Conservation (phyloP, 176 grass and related monocot species). For the Oryza glaberrima region DNA sequence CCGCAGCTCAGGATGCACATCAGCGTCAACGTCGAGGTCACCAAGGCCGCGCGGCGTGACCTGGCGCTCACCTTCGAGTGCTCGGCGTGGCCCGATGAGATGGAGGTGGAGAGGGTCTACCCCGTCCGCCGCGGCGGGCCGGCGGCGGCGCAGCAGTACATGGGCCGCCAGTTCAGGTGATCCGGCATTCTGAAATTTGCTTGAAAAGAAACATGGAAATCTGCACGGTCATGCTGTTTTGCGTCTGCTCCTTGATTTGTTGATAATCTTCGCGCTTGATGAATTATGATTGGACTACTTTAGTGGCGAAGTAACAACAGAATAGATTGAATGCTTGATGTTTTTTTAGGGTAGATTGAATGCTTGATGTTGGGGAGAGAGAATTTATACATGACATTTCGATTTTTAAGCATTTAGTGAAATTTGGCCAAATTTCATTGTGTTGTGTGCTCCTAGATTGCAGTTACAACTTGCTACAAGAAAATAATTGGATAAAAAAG, state of each 20-base stretch:
- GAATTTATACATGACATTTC: not conserved
- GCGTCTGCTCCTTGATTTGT: not conserved
- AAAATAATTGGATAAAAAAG: not conserved
- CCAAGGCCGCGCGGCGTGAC: slow-evolving; percentile 45
- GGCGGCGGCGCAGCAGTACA: slow-evolving; percentile 48
- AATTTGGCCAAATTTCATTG: not conserved
- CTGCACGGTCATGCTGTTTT: not conserved
- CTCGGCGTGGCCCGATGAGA: slow-evolving; percentile 79
- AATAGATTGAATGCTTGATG: not conserved
- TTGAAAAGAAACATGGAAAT: not conserved
- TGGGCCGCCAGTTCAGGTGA: slow-evolving; percentile 72
- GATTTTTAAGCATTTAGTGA: not conserved
- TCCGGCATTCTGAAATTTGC: slow-evolving; percentile 19
- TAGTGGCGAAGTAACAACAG: not conserved
- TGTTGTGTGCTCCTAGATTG: not conserved
- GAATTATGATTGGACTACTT: not conserved
- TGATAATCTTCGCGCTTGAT: not conserved
- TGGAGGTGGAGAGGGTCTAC: slow-evolving; percentile 73
- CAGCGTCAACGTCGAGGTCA: slow-evolving; percentile 68
- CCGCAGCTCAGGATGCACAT: slow-evolving; percentile 59
- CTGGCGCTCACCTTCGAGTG: slow-evolving; percentile 60
- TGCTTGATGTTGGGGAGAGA: not conserved
- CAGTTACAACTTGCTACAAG: slow-evolving; percentile 17
- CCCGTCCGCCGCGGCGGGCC: slow-evolving; percentile 34
- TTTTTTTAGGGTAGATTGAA: not conserved